A percentile compares a stretch with the other conserved stretches of the same genome.
phyloP scores from a whole-genome alignment of 257 asterid species.

The Ocimum tenuiflorum region DNA sequence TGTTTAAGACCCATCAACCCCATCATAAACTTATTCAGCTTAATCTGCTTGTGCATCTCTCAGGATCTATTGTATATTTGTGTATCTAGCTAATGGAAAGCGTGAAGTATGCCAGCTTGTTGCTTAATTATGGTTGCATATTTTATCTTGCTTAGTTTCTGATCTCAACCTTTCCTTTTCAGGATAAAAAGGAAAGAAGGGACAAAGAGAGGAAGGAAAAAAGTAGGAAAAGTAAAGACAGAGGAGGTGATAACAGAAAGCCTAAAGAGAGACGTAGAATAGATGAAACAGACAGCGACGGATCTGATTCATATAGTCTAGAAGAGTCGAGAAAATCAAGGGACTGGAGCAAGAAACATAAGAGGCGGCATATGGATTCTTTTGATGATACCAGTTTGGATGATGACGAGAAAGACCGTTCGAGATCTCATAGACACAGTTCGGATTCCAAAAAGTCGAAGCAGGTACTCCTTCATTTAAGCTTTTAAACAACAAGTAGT shows the following conservation, averaged over 20 bases:
- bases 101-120: not conserved
- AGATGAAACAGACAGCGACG: conserved; percentile 50
- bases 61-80: not conserved
- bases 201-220: conserved; percentile 51
- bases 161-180: conserved; percentile 10
- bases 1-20: not conserved
- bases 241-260: conserved; percentile 39
- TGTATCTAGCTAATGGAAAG: not conserved
- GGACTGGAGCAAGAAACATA: conserved; percentile 52
- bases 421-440: conserved; percentile 47
- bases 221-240: conserved; percentile 45
- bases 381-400: conserved; percentile 31
- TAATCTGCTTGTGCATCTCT: too few species aligned
- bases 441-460: conserved; percentile 49
- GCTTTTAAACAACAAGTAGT: not conserved
- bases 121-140: not conserved
- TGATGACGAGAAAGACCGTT: conserved; percentile 49
- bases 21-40: not conserved
- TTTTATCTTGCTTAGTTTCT: not conserved
- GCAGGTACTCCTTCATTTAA: conserved; percentile 31
- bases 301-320: conserved; percentile 34
- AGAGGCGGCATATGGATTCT: conserved; percentile 38
- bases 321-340: conserved; percentile 54
- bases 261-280: conserved; percentile 43
- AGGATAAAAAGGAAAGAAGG: conserved; percentile 72